Percentiles rank a stretch among this genome's conserved stretches.
These are phyloP conservation scores for Hypoxylon intermedium DNA, from an alignment of 495 filamentous ascomycete genomes.

Conservation along the genomic window DNA sequence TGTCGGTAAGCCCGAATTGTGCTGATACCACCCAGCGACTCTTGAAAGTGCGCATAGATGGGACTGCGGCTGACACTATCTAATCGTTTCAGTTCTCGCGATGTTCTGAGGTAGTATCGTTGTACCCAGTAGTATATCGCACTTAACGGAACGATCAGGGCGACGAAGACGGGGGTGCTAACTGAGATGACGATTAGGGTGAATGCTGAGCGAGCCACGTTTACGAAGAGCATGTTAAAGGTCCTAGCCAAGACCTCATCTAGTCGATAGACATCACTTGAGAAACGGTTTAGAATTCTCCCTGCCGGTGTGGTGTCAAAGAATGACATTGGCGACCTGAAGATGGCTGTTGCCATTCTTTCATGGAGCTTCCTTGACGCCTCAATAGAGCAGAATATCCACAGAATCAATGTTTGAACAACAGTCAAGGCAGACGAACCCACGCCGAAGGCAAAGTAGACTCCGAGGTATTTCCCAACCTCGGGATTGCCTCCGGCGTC, in stretches of 20 bases:
- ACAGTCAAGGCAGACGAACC: conserved; percentile 88
- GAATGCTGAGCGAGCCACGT: conserved; percentile 82
- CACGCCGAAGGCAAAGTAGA: conserved; percentile 93
- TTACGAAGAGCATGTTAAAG: conserved; percentile 94
- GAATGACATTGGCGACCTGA: conserved; percentile 97
- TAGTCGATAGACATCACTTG: conserved; percentile 93
- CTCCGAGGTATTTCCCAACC: conserved; percentile 87
- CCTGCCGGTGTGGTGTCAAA: conserved; percentile 99
- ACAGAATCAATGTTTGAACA: conserved; percentile 90
- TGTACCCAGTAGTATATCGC: conserved; percentile 92
- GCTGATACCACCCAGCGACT: conserved; percentile 90
- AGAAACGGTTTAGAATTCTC: conserved; percentile 95
- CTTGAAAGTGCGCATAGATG: conserved; percentile 98
- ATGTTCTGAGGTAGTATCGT: conserved; percentile 95
- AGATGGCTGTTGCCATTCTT: conserved; percentile 97
- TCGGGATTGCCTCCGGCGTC: conserved; percentile 69
- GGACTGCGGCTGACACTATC: conserved; percentile 95
- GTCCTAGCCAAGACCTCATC: conserved; percentile 93
- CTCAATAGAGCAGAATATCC: conserved; percentile 99
- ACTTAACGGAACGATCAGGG: conserved; percentile 79
- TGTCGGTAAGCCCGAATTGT: conserved; percentile 98
- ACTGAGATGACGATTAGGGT: conserved; percentile 85
- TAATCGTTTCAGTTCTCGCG: conserved; percentile 92
- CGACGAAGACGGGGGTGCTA: conserved; percentile 80
- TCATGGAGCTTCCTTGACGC: conserved; percentile 97